Conservation (phyloP, 331 rosid species). For the Malus hybrid region DNA sequence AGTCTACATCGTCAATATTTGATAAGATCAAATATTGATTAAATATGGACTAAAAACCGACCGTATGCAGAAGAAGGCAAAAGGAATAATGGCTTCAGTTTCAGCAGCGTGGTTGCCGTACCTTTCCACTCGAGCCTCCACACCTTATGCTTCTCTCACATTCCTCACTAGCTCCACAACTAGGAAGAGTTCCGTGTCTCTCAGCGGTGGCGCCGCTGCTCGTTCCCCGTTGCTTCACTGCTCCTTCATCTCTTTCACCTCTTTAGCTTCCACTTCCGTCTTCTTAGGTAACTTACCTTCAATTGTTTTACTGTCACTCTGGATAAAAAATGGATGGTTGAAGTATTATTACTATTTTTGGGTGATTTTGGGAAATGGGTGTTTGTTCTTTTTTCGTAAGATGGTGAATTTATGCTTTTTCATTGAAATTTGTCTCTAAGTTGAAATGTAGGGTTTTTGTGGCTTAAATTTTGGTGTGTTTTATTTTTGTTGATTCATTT, state of each 20-base stretch:
- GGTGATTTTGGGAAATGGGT: neutral
- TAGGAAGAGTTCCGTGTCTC: constrained; percentile 12
- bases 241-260: constrained; percentile 34
- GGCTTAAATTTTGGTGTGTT: too few relatives aligned
- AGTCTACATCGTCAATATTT: too few relatives aligned
- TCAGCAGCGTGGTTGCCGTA: constrained; percentile 32
- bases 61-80: neutral
- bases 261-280: constrained; percentile 26
- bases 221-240: constrained; percentile 32
- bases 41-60: too few relatives aligned
- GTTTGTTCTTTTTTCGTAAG: neutral
- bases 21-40: too few relatives aligned
- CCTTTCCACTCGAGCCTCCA: constrained; percentile 14
- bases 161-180: constrained; percentile 17
- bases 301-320: neutral
- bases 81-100: constrained; percentile 35
- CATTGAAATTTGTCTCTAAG: neutral
- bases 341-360: neutral
- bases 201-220: constrained; percentile 8
- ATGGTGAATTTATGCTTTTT: neutral
- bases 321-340: neutral
- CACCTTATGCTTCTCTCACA: constrained; percentile 38
- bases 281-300: constrained; percentile 31
- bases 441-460: too few relatives aligned
- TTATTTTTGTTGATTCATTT: too few relatives aligned